These are phyloP conservation scores for Scutellaria barbata DNA, from an alignment of 257 asterid species.

Conservation along the genomic window DNA sequence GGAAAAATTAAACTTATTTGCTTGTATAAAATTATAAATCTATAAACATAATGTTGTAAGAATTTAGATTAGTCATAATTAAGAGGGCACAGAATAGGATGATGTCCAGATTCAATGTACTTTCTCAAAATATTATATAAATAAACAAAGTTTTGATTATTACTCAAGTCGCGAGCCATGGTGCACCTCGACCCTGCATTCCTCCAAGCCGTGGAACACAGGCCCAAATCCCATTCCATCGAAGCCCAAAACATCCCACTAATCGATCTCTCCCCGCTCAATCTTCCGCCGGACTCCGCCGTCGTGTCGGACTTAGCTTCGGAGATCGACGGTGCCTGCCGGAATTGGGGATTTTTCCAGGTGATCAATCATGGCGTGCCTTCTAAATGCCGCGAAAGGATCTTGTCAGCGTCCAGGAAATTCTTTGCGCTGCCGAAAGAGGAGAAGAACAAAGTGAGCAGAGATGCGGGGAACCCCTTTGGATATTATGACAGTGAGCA, in stretches of 20 bases:
- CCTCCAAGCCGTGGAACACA: constrained; percentile 45
- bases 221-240: constrained; percentile 34
- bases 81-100: no score
- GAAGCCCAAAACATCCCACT: constrained; percentile 43
- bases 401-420: constrained; percentile 38
- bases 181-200: constrained; percentile 38
- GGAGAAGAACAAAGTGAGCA: constrained; percentile 49
- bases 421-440: constrained; percentile 43
- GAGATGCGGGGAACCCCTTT: constrained; percentile 41
- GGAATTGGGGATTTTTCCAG: constrained; percentile 53
- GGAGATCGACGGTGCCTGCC: constrained; percentile 43
- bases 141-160: no score
- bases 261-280: constrained; percentile 46
- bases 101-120: no score
- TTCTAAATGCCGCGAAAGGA: constrained; percentile 28
- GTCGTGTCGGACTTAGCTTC: constrained; percentile 18
- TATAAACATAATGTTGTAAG: no score
- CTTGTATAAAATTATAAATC: no score
- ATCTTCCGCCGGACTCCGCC: constrained; percentile 14
- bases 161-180: constrained; percentile 32
- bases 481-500: constrained; percentile 51
- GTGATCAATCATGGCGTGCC: constrained; percentile 53
- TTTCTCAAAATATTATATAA: no score
- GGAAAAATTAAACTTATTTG: no score
- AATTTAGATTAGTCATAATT: no score